phyloP scores from a whole-genome alignment of 441 rosid genomes.

The Isatis lusitanica region DNA sequence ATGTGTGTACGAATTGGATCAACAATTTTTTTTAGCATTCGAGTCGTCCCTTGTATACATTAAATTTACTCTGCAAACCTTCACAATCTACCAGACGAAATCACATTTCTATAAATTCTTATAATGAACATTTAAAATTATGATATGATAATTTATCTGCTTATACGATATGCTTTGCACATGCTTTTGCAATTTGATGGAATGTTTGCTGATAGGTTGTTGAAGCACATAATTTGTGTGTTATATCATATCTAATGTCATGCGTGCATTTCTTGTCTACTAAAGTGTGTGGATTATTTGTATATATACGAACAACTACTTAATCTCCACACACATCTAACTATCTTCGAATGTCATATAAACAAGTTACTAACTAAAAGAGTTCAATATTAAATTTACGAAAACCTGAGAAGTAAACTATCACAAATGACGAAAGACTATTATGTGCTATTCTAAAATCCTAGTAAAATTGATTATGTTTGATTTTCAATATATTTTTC shows the following conservation, averaged over 20 bases:
- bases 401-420: background rate
- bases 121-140: background rate
- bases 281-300: background rate
- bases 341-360: background rate
- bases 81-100: background rate
- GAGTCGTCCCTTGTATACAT: background rate
- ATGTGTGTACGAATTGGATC: background rate
- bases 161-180: background rate
- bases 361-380: background rate
- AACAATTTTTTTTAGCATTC: background rate
- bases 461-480: background rate
- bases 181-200: constrained; percentile 12
- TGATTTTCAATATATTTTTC: background rate
- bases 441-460: background rate
- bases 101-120: background rate
- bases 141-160: background rate
- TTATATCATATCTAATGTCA: background rate
- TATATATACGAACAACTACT: background rate
- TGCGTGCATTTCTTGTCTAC: constrained; percentile 19
- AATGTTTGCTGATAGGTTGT: constrained; percentile 14
- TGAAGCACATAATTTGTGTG: constrained; percentile 28
- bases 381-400: background rate
- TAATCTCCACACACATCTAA: background rate
- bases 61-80: constrained; percentile 28
- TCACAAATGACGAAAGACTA: background rate